Evolutionary conservation across 306 rosid species (phyloP), one percentile per base, ranked within the genome.

Genomic region (Citrullus mucosospermus): DNA sequence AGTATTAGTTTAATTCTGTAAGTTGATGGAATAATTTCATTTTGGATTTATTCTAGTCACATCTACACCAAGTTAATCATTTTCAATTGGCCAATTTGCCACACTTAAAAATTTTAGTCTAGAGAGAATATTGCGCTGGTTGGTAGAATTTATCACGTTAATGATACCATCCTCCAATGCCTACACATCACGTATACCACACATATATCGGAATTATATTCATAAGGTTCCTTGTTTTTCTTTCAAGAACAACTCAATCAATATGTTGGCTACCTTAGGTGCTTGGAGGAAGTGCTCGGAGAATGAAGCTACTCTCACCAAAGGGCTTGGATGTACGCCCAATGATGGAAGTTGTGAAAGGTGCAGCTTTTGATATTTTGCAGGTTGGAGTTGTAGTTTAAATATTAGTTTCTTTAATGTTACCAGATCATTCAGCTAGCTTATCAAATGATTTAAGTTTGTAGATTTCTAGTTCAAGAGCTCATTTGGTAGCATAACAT

Each of bases 311-410:
- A 83, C 90, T 92, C 54, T 91, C 97, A 18, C 99, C 97, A 25
- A 95, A 91, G 84, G 95, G 99, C 63, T 88, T 91, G 97, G 97
- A 95, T 86, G 99, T 95, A 28, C 91, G 97, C n/a, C 97, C 97
- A 6, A 92, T 95, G 99, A 95, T 95, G 99, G 99, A 92, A 86
- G 97, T 92, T 60, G 99, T 91, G 75, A 95, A 95, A 88, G 97
- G 97, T 82, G 96, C 99, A 71, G 92, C 97, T 80, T 95, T 95
- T 82, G 97, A 90, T 78, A 95, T 92, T 84, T 76, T 95, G 76
- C 97, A 95, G 96, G 97, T 95, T 59, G 66, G 51, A n/a, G 34
- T 56, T 9, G 79, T 28, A 50, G 30, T 18, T 73, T 30, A 55
- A 56, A 38, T 34, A 9, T 36, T 69, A 78, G 48, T 34, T 78